Evolutionary conservation across 106 monocot species (phyloP).

Genomic region (Phalaenopsis aphrodite): DNA sequence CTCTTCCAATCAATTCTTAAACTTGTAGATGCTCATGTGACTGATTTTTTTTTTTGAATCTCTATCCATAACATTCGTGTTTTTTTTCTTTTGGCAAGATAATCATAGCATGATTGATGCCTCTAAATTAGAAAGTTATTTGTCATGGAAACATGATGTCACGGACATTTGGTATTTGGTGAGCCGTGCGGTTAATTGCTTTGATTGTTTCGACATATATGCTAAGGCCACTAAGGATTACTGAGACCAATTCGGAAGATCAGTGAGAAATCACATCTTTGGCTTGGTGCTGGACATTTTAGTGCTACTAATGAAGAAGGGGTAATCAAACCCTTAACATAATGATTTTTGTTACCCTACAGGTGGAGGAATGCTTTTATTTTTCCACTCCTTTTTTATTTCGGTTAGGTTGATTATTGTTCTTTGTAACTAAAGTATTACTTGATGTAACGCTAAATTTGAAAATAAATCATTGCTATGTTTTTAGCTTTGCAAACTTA

Average conservation of each 20-base stretch:
- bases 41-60: neutral
- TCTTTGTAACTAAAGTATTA: too few species aligned
- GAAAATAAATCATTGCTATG: too few species aligned
- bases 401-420: too few species aligned
- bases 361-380: neutral
- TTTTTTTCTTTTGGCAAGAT: neutral
- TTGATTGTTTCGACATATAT: neutral
- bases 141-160: neutral
- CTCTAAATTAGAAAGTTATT: neutral
- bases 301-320: neutral
- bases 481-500: too few species aligned
- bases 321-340: neutral
- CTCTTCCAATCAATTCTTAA: neutral
- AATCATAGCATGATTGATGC: neutral
- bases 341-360: neutral
- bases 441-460: too few species aligned
- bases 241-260: neutral
- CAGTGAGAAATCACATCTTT: neutral
- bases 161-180: neutral
- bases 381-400: neutral
- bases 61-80: neutral
- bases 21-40: neutral
- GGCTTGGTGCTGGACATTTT: neutral
- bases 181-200: neutral
- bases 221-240: neutral